Conservation (phyloP, 306 rosid genomes). For the Cucumis cinereus region DNA sequence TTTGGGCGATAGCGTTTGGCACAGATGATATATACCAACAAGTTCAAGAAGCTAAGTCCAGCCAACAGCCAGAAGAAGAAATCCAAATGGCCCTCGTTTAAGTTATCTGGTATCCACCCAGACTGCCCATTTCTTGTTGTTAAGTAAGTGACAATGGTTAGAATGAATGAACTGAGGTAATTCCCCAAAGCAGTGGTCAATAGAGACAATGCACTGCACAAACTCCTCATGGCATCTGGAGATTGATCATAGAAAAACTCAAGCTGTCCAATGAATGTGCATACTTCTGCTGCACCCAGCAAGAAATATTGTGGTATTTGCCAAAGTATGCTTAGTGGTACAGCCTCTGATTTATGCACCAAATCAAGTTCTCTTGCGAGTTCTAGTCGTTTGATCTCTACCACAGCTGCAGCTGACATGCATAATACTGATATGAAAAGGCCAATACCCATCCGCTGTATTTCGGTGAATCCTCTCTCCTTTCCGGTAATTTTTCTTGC, state of each 20-base stretch:
- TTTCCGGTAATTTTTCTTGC: slow-evolving; percentile 72
- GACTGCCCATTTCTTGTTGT: slow-evolving; percentile 44
- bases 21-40: slow-evolving; percentile 46
- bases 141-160: slow-evolving; percentile 65
- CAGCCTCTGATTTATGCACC: slow-evolving; percentile 41
- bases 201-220: slow-evolving; percentile 85
- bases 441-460: slow-evolving; percentile 97
- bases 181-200: slow-evolving; percentile 71
- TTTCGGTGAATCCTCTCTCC: slow-evolving; percentile 78
- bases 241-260: slow-evolving; percentile 97
- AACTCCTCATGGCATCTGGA: slow-evolving; percentile 93
- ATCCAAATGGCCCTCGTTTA: slow-evolving; percentile 77
- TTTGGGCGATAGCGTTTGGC: slow-evolving; percentile 61
- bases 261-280: slow-evolving; percentile 74
- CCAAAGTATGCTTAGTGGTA: slow-evolving; percentile 66
- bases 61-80: slow-evolving; percentile 83
- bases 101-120: slow-evolving; percentile 87
- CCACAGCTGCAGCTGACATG: slow-evolving; percentile 89
- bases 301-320: slow-evolving; percentile 86
- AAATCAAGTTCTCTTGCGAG: slow-evolving; percentile 55
- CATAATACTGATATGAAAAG: slow-evolving; percentile 62
- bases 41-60: slow-evolving; percentile 63
- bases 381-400: slow-evolving; percentile 59
- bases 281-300: slow-evolving; percentile 82
- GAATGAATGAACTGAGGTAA: slow-evolving; percentile 73